Evolutionary conservation across 306 rosid genomes (phyloP), one percentile per base, ranked within the genome.

Genomic region (Gastrolobium bilobum): DNA sequence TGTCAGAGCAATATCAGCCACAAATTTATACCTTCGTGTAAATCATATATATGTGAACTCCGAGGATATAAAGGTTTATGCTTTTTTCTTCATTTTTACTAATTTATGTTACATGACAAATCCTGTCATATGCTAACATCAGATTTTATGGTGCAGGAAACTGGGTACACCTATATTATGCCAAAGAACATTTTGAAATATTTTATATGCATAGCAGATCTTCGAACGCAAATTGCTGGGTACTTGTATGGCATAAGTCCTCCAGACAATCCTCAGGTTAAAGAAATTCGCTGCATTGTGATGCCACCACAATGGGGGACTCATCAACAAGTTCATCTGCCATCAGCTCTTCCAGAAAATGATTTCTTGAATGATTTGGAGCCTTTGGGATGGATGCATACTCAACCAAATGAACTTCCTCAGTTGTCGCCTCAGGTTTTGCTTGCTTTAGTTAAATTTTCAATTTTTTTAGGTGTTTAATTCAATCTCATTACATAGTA

Each of bases 301-400:
- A 96, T 96, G 99, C 87, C 98, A 61, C 99, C 99, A 3, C 99
- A 96, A 73, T 93, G 93, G 94, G 99, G 98, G 61, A 96, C 97
- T 68, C 99, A 96, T 82, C 99, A 96, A 71, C 99, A 93, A 86
- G 99, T 96, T 69, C 90, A 96, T 79, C 97, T 96, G 39, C 99
- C 98, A 39, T 85, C 98, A 9, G 93, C 92, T 42, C 96, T 96
- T 68, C 99, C 98, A 2, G 99, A 96, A 82, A 98, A 96, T 77
- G 99, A 96, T 86, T 96, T 96, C 81, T 89, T 96, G 81, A 93
- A 84, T 74, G 99, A 93, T 83, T 87, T 96, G 87, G 99, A 96
- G 82, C 99, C 99, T 33, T 73, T 96, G 93, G 99, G 99, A 73
- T 96, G 99, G 99, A 93, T 96, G 99, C 99, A 96, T 83, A 96